Evolutionary conservation across 352 stramenopile genomes (phyloP).

Genomic region (Globisporangium nodosum): DNA sequence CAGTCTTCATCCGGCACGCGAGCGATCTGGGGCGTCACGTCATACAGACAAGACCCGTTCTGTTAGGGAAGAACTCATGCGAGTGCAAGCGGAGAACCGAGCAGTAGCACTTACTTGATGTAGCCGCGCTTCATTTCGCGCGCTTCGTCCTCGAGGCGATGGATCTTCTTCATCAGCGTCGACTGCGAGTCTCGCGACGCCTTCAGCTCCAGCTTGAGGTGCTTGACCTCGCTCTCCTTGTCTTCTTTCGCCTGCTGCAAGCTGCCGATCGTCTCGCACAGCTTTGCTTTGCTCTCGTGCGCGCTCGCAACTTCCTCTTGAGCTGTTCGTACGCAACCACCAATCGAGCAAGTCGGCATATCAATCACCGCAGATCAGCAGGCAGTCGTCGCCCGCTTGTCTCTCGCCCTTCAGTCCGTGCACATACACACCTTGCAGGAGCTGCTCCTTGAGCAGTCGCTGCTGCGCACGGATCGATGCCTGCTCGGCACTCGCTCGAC

Average conservation of each 20-base stretch:
- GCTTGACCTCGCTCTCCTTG: conserved; percentile 33
- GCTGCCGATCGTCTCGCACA: conserved; percentile 55
- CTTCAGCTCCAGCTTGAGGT: conserved; percentile 40
- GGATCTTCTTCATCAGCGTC: conserved; percentile 39
- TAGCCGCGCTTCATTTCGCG: conserved; percentile 49
- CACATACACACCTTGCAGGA: conserved; percentile 31
- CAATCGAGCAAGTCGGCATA: neutral
- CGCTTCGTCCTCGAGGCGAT: conserved; percentile 28
- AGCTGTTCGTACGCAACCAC: conserved; percentile 17
- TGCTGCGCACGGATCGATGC: conserved; percentile 38
- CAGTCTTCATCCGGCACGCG: conserved; percentile 47
- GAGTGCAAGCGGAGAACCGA: neutral
- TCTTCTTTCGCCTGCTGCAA: conserved; percentile 45
- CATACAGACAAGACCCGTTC: too few relatives aligned
- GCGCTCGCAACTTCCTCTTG: conserved; percentile 48
- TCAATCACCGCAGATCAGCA: too few relatives aligned
- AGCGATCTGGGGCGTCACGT: conserved; percentile 31
- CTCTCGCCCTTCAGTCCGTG: neutral
- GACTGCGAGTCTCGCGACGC: conserved; percentile 39
- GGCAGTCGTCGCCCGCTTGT: too few relatives aligned
- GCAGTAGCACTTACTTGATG: conserved; percentile 26
- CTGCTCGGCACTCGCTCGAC: conserved; percentile 35
- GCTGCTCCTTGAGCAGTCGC: conserved; percentile 50
- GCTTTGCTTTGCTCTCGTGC: conserved; percentile 34
- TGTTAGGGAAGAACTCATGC: neutral